phyloP scores from a whole-genome alignment of 129 eudicot genomes.

The Tagetes patula region DNA sequence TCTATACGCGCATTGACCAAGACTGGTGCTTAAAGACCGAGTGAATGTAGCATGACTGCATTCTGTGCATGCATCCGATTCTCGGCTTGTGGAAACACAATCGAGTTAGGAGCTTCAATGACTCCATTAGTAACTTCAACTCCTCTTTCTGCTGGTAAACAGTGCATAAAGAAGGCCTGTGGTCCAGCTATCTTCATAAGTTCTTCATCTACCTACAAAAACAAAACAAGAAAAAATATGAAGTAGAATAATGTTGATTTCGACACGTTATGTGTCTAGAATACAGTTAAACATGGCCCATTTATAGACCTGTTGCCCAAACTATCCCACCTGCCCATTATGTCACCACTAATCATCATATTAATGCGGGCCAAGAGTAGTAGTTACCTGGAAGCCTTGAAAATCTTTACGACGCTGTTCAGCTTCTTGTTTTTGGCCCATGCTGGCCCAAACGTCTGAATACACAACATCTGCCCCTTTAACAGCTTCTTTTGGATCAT shows the following conservation, averaged over 20 bases:
- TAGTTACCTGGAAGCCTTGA: conserved; percentile 77
- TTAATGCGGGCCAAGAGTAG: neutral
- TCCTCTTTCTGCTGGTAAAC: conserved; percentile 98
- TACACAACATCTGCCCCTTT: conserved; percentile 95
- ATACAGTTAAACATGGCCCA: neutral
- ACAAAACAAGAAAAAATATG: neutral
- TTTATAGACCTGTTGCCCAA: no score
- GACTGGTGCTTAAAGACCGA: conserved; percentile 40
- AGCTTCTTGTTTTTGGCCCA: conserved; percentile 99
- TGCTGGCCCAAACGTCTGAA: conserved; percentile 99
- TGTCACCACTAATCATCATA: neutral
- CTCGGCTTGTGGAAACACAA: conserved; percentile 94
- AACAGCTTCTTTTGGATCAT: conserved; percentile 90
- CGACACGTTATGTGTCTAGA: neutral
- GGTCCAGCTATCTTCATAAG: conserved; percentile 94
- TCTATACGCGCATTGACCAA: conserved; percentile 2
- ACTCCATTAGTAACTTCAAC: conserved; percentile 81
- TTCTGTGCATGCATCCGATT: conserved; percentile 98
- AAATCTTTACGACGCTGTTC: conserved; percentile 79
- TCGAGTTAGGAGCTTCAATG: conserved; percentile 79
- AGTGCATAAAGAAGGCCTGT: conserved; percentile 86
- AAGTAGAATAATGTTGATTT: neutral
- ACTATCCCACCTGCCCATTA: neutral
- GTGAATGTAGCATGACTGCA: conserved; percentile 92
- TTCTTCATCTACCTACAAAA: conserved; percentile 73